These are phyloP conservation scores for Coprinellus micaceus DNA, from an alignment of 768 basidiomycete species.

Conservation along the genomic window DNA sequence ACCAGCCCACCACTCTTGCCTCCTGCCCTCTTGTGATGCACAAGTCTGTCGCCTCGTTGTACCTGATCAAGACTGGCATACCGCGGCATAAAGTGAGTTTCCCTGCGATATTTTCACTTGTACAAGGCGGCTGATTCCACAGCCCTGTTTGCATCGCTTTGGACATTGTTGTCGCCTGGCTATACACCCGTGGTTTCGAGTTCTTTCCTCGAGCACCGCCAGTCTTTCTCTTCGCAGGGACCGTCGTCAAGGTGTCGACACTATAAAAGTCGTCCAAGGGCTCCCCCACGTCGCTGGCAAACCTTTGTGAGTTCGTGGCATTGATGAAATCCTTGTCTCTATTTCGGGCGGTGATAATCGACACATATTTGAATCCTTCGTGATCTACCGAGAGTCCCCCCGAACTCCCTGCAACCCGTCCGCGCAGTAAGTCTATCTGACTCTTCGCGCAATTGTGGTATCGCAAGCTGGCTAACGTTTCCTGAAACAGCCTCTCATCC, in stretches of 20 bases:
- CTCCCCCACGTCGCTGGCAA: not conserved
- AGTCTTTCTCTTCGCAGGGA: not conserved
- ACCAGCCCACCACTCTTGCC: not conserved
- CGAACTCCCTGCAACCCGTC: not conserved
- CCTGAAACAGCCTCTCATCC: constrained; percentile 4
- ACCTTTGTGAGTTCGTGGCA: constrained; percentile 14
- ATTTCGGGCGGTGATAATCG: constrained; percentile 33
- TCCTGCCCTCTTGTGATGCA: constrained; percentile 21
- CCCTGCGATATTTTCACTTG: constrained; percentile 20
- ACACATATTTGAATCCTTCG: constrained; percentile 24
- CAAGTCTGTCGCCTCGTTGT: constrained; percentile 29
- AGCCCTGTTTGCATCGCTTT: not conserved
- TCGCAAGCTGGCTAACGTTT: not conserved
- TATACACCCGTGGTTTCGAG: not conserved
- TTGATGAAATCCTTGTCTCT: constrained; percentile 30
- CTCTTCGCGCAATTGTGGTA: not conserved
- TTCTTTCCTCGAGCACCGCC: too few relatives aligned
- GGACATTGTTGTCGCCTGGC: constrained; percentile 21
- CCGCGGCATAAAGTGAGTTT: constrained; percentile 29
- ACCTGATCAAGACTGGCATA: constrained; percentile 30
- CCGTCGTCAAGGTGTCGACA: not conserved
- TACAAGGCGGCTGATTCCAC: constrained; percentile 7
- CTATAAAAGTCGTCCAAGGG: not conserved
- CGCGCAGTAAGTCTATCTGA: not conserved
- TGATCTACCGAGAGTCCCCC: constrained; percentile 6